A percentile compares a stretch with the other conserved stretches of the same genome.
Evolutionary conservation across 257 asterid genomes (phyloP).

Genomic region (Fraxinus americana): DNA sequence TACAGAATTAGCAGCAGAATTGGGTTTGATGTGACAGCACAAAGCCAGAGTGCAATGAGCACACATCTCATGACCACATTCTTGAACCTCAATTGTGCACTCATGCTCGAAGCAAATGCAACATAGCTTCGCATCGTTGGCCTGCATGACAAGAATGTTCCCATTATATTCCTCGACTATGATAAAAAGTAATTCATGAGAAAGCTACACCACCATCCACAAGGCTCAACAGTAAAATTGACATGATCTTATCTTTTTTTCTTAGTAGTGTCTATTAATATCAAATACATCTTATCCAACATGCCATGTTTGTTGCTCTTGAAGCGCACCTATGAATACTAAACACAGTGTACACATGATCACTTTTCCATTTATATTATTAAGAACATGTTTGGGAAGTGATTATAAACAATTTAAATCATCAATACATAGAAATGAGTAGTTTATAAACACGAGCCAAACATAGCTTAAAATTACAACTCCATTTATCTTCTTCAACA

Average conservation of each 20-base stretch:
- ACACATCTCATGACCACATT: conserved; percentile 86
- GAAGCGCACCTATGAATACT: neutral
- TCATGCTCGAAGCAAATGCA: conserved; percentile 82
- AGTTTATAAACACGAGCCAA: too few relatives aligned
- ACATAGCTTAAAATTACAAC: too few relatives aligned
- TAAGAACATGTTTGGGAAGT: too few relatives aligned
- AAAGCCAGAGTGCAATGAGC: conserved; percentile 73
- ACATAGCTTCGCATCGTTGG: conserved; percentile 57
- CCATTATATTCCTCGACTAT: neutral
- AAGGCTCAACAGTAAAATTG: neutral
- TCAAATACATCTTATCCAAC: neutral
- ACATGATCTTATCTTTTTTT: neutral
- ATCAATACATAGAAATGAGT: too few relatives aligned
- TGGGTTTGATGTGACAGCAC: conserved; percentile 70
- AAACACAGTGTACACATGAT: neutral
- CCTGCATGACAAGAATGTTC: conserved; percentile 41
- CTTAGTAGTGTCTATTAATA: neutral
- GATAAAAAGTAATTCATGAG: neutral
- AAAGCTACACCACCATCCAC: neutral
- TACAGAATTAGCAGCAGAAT: conserved; percentile 33
- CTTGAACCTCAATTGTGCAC: conserved; percentile 69
- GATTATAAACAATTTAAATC: too few relatives aligned
- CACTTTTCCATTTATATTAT: neutral
- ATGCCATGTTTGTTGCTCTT: neutral
- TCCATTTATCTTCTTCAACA: neutral